phyloP scores from a whole-genome alignment of 148 eudicot species.

The Salicornia ramosissima region DNA sequence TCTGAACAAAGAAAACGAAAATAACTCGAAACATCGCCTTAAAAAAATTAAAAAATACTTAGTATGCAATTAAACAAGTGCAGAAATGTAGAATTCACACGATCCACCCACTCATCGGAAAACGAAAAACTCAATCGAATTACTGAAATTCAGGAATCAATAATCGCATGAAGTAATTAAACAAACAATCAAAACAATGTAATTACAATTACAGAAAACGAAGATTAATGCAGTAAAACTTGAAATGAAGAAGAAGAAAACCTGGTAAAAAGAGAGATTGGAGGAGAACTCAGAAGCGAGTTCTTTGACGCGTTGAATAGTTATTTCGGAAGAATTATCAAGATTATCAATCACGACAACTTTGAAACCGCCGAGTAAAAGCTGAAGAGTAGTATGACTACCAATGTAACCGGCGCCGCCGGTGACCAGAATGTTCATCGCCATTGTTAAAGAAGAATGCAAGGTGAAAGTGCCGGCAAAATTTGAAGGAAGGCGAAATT shows the following conservation, averaged over 20 bases:
- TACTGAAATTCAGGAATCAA: not conserved
- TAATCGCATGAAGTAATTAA: not conserved
- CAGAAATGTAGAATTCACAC: slow-evolving; percentile 10
- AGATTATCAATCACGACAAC: slow-evolving; percentile 77
- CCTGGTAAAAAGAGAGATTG: slow-evolving; percentile 72
- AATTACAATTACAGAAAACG: not conserved
- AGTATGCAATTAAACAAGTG: not conserved
- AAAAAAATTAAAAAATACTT: not conserved
- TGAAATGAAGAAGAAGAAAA: not conserved
- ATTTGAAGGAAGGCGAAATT: not conserved
- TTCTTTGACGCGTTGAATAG: slow-evolving; percentile 62
- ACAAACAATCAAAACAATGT: not conserved
- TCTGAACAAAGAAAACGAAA: slow-evolving; percentile 3
- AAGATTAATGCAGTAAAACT: not conserved
- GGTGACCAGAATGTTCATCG: slow-evolving; percentile 62
- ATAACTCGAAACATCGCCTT: slow-evolving; percentile 1
- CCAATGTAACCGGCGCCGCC: slow-evolving; percentile 98
- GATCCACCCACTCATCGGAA: slow-evolving; percentile 23
- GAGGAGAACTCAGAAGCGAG: slow-evolving; percentile 59
- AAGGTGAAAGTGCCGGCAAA: not conserved
- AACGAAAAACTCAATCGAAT: not conserved
- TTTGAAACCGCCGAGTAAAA: slow-evolving; percentile 59
- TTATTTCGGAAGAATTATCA: slow-evolving; percentile 69
- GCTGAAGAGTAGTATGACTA: slow-evolving; percentile 78
- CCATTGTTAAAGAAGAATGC: slow-evolving; percentile 18